Evolutionary conservation across 2,329 filamentous ascomycete species (phyloP).

Genomic region (Monilinia fructicola): DNA sequence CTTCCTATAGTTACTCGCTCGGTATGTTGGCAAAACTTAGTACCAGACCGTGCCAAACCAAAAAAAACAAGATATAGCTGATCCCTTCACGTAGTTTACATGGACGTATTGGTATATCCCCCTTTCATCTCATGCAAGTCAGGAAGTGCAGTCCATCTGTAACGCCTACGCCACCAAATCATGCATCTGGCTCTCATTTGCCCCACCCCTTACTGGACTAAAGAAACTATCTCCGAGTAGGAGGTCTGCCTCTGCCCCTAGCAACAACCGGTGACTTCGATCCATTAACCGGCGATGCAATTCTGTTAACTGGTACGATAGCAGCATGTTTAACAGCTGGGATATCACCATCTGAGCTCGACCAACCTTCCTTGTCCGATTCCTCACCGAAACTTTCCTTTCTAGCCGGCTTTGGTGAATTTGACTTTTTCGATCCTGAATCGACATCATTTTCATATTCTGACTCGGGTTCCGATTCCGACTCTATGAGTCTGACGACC

Average conservation of each 20-base stretch:
- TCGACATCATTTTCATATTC: constrained; percentile 18
- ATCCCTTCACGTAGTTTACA: not conserved
- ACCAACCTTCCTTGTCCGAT: constrained; percentile 17
- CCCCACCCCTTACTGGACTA: not conserved
- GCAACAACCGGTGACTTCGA: not conserved
- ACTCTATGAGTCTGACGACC: constrained; percentile 35
- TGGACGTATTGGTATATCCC: not conserved
- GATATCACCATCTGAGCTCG: constrained; percentile 19
- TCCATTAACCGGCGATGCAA: not conserved
- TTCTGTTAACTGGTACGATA: not conserved
- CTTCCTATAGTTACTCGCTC: not conserved
- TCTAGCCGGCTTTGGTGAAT: not conserved
- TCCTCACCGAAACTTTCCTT: constrained; percentile 6
- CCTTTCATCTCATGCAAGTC: not conserved
- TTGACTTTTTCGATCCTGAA: not conserved
- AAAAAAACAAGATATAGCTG: not conserved
- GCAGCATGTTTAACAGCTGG: constrained; percentile 3
- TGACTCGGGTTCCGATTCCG: constrained; percentile 27
- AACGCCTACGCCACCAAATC: not conserved
- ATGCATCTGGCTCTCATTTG: not conserved
- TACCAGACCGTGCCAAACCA: not conserved
- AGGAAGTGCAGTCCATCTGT: not conserved
- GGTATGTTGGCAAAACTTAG: not conserved
- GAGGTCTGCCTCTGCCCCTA: constrained; percentile 6
- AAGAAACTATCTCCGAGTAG: not conserved